These are phyloP conservation scores for Boletus subparvulus DNA, from an alignment of 768 basidiomycete genomes.

Conservation along the genomic window DNA sequence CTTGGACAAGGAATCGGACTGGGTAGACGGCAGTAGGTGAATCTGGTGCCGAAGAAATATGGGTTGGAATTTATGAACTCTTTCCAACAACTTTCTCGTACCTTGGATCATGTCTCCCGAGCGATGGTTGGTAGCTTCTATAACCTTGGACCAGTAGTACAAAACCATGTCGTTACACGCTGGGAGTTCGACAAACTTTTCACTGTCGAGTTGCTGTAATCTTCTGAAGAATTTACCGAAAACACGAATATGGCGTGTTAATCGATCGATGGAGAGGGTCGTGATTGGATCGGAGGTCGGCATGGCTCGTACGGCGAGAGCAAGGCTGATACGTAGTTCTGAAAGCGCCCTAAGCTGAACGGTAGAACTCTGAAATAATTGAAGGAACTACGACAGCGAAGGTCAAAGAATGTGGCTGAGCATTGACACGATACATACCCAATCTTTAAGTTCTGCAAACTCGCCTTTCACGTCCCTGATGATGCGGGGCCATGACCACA, in stretches of 20 bases:
- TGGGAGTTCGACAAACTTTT: slow-evolving; percentile 63
- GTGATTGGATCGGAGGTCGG: slow-evolving; percentile 37
- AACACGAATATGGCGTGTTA: slow-evolving; percentile 66
- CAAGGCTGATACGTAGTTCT: slow-evolving; percentile 55
- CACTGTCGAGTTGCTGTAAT: slow-evolving; percentile 58
- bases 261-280: slow-evolving; percentile 48
- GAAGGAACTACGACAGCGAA: slow-evolving; percentile 46
- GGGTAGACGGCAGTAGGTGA: slow-evolving; percentile 65
- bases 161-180: slow-evolving; percentile 65
- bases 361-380: slow-evolving; percentile 60
- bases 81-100: slow-evolving; percentile 25
- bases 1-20: slow-evolving; percentile 78
- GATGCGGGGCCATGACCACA: slow-evolving; percentile 68
- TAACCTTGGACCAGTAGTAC: slow-evolving; percentile 81
- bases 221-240: slow-evolving; percentile 83
- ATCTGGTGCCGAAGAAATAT: slow-evolving; percentile 41
- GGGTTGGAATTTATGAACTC: not conserved
- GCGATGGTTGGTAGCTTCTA: slow-evolving; percentile 57
- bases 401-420: not conserved
- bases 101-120: slow-evolving; percentile 57
- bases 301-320: slow-evolving; percentile 42
- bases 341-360: slow-evolving; percentile 55
- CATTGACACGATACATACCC: slow-evolving; percentile 43
- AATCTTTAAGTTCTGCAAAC: slow-evolving; percentile 44
- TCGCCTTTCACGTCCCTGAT: slow-evolving; percentile 45